Percentiles rank a stretch among this genome's conserved stretches.
Evolutionary conservation across 768 basidiomycete genomes (phyloP).

Genomic region (Inosperma sp.): DNA sequence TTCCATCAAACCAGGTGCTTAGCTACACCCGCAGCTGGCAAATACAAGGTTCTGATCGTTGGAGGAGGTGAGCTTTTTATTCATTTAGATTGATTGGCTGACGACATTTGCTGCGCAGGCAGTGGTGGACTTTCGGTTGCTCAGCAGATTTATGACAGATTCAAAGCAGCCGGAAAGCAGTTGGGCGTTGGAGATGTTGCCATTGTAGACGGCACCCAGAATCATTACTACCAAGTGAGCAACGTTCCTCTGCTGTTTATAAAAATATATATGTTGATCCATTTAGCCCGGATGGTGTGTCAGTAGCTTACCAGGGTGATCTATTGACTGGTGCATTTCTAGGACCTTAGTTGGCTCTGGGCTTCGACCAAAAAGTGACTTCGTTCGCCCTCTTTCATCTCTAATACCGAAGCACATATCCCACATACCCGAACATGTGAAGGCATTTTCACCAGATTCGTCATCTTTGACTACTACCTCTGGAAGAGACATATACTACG

Average conservation of each 20-base stretch:
- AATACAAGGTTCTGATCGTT: conserved; percentile 80
- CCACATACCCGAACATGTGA: conserved; percentile 66
- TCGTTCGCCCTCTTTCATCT: conserved; percentile 58
- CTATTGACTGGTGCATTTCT: conserved; percentile 1
- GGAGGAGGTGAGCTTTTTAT: conserved; percentile 64
- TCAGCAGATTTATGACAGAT: conserved; percentile 81
- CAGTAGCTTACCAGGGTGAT: not conserved
- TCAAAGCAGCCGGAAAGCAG: conserved; percentile 62
- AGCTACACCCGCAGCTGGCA: conserved; percentile 43
- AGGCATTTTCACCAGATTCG: conserved; percentile 66
- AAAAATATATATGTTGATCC: not conserved
- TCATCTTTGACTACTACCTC: conserved; percentile 70
- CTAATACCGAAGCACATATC: conserved; percentile 74
- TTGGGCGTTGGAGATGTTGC: conserved; percentile 75
- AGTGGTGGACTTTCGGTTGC: conserved; percentile 79
- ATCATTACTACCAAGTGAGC: conserved; percentile 80
- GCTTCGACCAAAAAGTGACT: conserved; percentile 63
- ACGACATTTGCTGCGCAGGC: conserved; percentile 41
- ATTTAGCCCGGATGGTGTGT: conserved; percentile 82
- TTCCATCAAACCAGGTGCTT: conserved; percentile 23
- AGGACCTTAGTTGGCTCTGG: conserved; percentile 96
- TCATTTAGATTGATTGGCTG: not conserved
- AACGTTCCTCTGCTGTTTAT: not conserved
- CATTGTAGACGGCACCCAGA: conserved; percentile 75
- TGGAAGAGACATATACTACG: conserved; percentile 72